Conservation (phyloP, 2,329 filamentous ascomycete genomes). For the Aspergillus calidoustus region DNA sequence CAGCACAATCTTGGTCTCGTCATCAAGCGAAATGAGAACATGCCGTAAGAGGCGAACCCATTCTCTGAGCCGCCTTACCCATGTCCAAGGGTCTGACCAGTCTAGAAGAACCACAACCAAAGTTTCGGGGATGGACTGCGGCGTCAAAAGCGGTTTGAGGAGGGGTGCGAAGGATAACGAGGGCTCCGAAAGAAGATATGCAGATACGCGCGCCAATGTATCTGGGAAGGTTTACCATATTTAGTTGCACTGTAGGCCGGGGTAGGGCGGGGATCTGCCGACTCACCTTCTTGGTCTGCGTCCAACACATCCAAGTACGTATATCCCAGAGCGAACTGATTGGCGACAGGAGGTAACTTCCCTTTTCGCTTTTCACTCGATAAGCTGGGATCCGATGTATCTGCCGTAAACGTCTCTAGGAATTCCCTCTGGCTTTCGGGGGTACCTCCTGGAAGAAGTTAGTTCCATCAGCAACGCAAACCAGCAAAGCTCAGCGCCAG, state of each 20-base stretch:
- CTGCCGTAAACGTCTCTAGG: slow-evolving; percentile 62
- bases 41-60: slow-evolving; percentile 86
- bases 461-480: slow-evolving; percentile 24
- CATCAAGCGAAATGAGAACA: slow-evolving; percentile 73
- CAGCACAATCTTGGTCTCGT: slow-evolving; percentile 79
- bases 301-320: slow-evolving; percentile 95
- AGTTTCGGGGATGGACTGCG: slow-evolving; percentile 81
- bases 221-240: slow-evolving; percentile 50
- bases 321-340: slow-evolving; percentile 90
- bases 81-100: slow-evolving; percentile 92
- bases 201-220: slow-evolving; percentile 83
- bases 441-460: slow-evolving; percentile 66
- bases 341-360: slow-evolving; percentile 78
- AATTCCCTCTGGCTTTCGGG: slow-evolving; percentile 85
- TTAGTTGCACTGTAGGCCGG: neutral
- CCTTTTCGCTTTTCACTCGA: slow-evolving; percentile 53
- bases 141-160: slow-evolving; percentile 80
- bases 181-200: slow-evolving; percentile 86
- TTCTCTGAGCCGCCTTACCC: slow-evolving; percentile 84
- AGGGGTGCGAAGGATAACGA: slow-evolving; percentile 82
- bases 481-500: slow-evolving; percentile 8
- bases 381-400: slow-evolving; percentile 46
- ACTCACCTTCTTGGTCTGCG: slow-evolving; percentile 83
- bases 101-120: slow-evolving; percentile 90
- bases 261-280: neutral